Evolutionary conservation across 176 grass and related monocot genomes (phyloP).

Genomic region (Aegilops longissima): DNA sequence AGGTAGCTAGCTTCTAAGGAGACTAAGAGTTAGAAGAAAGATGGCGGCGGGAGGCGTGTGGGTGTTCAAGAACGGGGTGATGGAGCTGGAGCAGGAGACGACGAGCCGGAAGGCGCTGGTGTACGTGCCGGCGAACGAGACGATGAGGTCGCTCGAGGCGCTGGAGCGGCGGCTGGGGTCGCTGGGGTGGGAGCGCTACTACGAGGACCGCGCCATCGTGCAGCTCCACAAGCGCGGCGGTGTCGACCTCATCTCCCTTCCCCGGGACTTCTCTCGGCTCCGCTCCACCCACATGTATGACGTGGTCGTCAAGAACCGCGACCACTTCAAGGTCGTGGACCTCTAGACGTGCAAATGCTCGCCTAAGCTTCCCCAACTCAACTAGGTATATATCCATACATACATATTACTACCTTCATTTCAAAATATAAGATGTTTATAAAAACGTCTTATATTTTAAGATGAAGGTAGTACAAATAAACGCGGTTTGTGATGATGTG

Average conservation of each 20-base stretch:
- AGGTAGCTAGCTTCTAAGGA: not conserved
- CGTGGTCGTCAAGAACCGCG: conserved; percentile 86
- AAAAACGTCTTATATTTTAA: no score
- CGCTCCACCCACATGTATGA: conserved; percentile 95
- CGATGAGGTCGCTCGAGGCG: conserved; percentile 54
- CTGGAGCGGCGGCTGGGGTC: conserved; percentile 60
- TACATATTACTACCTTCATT: no score
- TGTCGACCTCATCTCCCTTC: conserved; percentile 78
- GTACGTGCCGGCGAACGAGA: conserved; percentile 66
- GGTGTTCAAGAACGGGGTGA: conserved; percentile 80
- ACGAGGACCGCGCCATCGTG: conserved; percentile 56
- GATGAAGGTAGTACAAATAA: not conserved
- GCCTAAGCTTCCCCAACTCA: no score
- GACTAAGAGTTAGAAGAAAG: not conserved
- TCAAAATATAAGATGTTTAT: no score
- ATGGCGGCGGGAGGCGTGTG: conserved; percentile 66
- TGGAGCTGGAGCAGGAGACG: conserved; percentile 46
- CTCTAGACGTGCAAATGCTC: not conserved
- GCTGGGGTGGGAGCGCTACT: conserved; percentile 87
- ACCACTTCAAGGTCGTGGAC: conserved; percentile 82
- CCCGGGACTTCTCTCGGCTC: conserved; percentile 67
- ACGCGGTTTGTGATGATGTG: not conserved
- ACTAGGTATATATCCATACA: no score
- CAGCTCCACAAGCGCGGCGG: conserved; percentile 86
- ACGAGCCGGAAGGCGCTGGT: conserved; percentile 51